Conservation (phyloP, 257 asterid species). For the Solanum ahanhuiri region DNA sequence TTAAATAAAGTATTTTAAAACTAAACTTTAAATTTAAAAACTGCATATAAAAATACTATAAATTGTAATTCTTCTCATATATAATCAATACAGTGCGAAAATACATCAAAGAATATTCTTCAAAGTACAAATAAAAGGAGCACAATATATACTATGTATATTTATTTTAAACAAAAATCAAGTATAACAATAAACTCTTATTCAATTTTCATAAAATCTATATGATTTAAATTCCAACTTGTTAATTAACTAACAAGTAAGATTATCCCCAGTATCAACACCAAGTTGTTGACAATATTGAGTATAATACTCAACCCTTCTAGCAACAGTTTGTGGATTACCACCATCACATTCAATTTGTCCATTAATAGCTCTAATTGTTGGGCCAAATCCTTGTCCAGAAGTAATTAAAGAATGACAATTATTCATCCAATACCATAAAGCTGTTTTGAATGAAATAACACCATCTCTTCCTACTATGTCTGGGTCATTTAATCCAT, state of each 20-base stretch:
- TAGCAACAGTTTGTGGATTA: slow-evolving; percentile 15
- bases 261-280: slow-evolving; percentile 26
- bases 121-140: background rate
- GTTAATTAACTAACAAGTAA: slow-evolving; percentile 17
- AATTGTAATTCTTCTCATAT: background rate
- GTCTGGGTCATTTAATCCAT: slow-evolving; percentile 36
- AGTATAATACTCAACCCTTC: slow-evolving; percentile 31
- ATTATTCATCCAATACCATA: slow-evolving; percentile 51
- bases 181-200: background rate
- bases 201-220: background rate
- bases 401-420: slow-evolving; percentile 27
- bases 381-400: slow-evolving; percentile 41
- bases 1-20: no score
- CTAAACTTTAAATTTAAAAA: background rate
- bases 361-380: slow-evolving; percentile 38
- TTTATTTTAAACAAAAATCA: background rate
- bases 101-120: background rate
- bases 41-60: background rate
- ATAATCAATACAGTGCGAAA: background rate
- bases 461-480: slow-evolving; percentile 22
- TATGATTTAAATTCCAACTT: background rate
- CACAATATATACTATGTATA: background rate
- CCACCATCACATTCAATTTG: slow-evolving; percentile 31
- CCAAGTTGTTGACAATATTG: slow-evolving; percentile 6
- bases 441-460: slow-evolving; percentile 30